Base-by-base conservation (phyloP, 176 grass and related monocot species). In the Rhipidocladum racemiflorum region DNA sequence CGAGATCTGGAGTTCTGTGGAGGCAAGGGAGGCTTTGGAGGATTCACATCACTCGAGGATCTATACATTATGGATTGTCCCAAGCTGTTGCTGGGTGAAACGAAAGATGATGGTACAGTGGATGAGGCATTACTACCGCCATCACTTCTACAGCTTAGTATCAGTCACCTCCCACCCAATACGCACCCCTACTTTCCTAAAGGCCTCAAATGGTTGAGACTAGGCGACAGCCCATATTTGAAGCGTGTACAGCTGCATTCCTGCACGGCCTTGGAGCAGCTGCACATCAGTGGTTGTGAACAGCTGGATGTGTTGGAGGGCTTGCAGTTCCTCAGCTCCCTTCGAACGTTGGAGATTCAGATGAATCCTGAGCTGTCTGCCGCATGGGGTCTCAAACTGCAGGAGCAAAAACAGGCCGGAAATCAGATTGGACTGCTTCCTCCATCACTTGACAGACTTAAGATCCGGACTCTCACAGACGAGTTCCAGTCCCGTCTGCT, bases 221-320 rank as follows among this genome's bases (percentile, higher is more conserved):
- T 85, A 4, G 0, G 0, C 0, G 0, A 0, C 1, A 13, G 60
- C 59, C 61, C 43, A 16, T 23, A 10, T 74, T 42, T 85, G 45
- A 64, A 7, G 29, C 4, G 0, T 36, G 24, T 85, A 77, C 72
- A 42, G 0, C 32, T 85, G n/a, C 73, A 75, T 57, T 46, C 73
- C 0, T 85, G 18, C 24, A 57, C 20, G 53, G 21, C 72, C 18
- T 36, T 87, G 72, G 9, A 12, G 69, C 0, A 2, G 2, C 34
- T 87, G 40, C 0, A 0, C 1, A 21, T 87, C 24, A 10, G 0
- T 0, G 0, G 3, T 4, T 87, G 79, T 62, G 0, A 20, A 27
- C n/a, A 27, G 25, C 34, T 87, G 45, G 4, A 0, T 16, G 72
- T 15, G 32, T 10, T 87, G 7, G 60, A 87, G 32, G 85, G 85